These are phyloP conservation scores for Plantago elongata DNA, from an alignment of 257 asterid genomes.

Conservation along the genomic window DNA sequence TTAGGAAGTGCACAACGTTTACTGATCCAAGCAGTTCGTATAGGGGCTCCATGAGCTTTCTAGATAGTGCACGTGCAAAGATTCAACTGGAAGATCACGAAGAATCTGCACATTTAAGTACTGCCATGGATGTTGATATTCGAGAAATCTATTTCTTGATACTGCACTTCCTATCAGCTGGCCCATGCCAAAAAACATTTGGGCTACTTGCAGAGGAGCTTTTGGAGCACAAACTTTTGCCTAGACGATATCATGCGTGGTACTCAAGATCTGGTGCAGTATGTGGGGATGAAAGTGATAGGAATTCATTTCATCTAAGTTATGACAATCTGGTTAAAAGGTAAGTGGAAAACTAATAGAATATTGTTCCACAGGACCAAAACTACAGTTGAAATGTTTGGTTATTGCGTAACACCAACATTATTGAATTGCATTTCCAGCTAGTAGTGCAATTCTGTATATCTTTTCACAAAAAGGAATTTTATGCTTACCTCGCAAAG, in stretches of 20 bases:
- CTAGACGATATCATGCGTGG: constrained; percentile 92
- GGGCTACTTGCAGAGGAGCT: constrained; percentile 62
- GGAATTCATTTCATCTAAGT: constrained; percentile 63
- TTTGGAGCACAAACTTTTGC: constrained; percentile 79
- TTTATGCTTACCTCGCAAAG: too few relatives aligned
- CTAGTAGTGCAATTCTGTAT: constrained; percentile 7
- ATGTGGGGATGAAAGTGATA: constrained; percentile 38
- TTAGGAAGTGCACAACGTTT: constrained; percentile 38
- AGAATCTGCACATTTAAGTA: constrained; percentile 39
- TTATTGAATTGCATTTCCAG: not conserved
- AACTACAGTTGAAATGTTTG: not conserved
- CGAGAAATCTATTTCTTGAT: constrained; percentile 84
- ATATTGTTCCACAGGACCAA: not conserved
- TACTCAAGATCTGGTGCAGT: constrained; percentile 56
- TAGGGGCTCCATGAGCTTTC: constrained; percentile 40
- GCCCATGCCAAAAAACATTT: constrained; percentile 80
- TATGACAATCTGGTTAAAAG: constrained; percentile 56
- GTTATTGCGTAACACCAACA: not conserved
- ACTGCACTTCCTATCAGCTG: constrained; percentile 89
- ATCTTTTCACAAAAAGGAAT: not conserved
- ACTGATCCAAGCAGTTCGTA: constrained; percentile 37
- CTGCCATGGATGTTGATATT: constrained; percentile 53
- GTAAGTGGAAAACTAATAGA: constrained; percentile 28
- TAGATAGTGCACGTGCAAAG: constrained; percentile 38
- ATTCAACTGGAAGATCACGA: constrained; percentile 48